phyloP scores from a whole-genome alignment of 164 flowering plant species.

The Nymphaea thermarum region DNA sequence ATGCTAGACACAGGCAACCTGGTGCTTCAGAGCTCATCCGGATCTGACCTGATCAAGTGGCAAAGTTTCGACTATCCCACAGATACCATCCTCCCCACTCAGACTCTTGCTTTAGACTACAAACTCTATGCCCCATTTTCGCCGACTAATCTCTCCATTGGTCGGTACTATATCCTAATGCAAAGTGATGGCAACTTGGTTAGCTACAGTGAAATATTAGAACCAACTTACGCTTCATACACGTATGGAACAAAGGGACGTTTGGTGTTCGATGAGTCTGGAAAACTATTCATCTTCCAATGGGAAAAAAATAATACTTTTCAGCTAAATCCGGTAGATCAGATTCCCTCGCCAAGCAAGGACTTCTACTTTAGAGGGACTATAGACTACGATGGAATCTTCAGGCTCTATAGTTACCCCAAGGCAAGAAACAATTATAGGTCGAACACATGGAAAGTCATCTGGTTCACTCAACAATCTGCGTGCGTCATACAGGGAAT shows the following conservation, averaged over 20 bases:
- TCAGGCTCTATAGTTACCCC: constrained; percentile 16
- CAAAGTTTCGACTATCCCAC: constrained; percentile 25
- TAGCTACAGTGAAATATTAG: neutral
- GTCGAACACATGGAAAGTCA: neutral
- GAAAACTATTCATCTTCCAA: neutral
- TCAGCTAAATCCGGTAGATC: neutral
- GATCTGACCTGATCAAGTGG: constrained; percentile 13
- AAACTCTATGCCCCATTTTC: constrained; percentile 11
- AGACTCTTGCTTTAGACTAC: constrained; percentile 4
- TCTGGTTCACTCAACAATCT: neutral
- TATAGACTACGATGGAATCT: constrained; percentile 23
- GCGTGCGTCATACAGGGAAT: neutral
- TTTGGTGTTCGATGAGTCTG: neutral
- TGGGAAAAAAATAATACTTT: neutral
- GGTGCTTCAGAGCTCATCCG: constrained; percentile 8
- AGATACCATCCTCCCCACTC: constrained; percentile 28
- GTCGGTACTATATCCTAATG: constrained; percentile 16
- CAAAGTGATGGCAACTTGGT: constrained; percentile 11
- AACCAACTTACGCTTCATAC: neutral
- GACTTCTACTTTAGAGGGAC: constrained; percentile 20
- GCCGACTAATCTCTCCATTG: constrained; percentile 14
- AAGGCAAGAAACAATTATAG: constrained; percentile 1
- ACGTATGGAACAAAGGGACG: neutral
- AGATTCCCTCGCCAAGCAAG: neutral
- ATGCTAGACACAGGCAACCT: constrained; percentile 39